A percentile compares a stretch with the other conserved stretches of the same genome.
phyloP scores from a whole-genome alignment of 257 asterid species.

The Cordia subcordata region DNA sequence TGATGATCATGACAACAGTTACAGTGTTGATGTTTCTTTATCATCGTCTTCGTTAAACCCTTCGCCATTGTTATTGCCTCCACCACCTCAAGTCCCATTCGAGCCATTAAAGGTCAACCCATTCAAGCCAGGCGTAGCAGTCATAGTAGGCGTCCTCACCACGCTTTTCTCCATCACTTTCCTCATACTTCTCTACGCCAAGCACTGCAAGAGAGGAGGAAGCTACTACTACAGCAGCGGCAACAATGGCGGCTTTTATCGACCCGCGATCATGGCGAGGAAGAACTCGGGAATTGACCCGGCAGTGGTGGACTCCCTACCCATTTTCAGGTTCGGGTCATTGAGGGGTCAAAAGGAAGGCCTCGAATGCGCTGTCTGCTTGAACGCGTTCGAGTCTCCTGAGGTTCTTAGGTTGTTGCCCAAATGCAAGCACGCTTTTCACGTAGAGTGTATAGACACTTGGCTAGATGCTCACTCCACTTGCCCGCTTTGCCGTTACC shows the following conservation, averaged over 20 bases:
- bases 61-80: constrained; percentile 4
- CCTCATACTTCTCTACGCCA: constrained; percentile 54
- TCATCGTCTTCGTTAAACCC: not conserved
- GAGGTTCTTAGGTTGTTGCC: constrained; percentile 67
- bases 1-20: no score
- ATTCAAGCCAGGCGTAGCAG: constrained; percentile 52
- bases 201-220: constrained; percentile 51
- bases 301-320: constrained; percentile 52
- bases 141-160: constrained; percentile 50
- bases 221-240: not conserved
- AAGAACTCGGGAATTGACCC: constrained; percentile 56
- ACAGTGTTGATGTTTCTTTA: not conserved
- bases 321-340: constrained; percentile 66
- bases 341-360: constrained; percentile 72
- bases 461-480: constrained; percentile 94
- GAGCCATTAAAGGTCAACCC: constrained; percentile 8
- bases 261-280: constrained; percentile 12
- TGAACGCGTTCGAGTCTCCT: constrained; percentile 48
- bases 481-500: constrained; percentile 80
- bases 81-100: constrained; percentile 7
- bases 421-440: constrained; percentile 82
- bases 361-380: constrained; percentile 78
- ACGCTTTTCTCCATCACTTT: constrained; percentile 59
- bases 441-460: constrained; percentile 80
- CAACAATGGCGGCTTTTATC: constrained; percentile 12